Percentiles rank a stretch among this genome's conserved stretches.
phyloP scores from a whole-genome alignment of 2,329 filamentous ascomycete genomes.

The Neofusicoccum parvum region DNA sequence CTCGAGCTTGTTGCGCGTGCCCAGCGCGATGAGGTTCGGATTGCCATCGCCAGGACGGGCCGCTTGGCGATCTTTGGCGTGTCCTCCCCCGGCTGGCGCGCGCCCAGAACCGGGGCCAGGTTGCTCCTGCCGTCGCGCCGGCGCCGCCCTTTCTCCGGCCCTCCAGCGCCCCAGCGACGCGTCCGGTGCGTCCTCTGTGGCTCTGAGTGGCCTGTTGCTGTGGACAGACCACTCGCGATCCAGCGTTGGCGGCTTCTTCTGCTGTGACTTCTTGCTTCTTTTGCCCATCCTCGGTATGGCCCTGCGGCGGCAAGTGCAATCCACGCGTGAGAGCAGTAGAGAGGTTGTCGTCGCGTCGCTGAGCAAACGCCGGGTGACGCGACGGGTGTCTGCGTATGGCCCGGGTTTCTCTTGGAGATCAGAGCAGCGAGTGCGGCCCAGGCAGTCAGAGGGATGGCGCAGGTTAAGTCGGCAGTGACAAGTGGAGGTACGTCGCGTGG shows the following conservation, averaged over 20 bases:
- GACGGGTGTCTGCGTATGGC: not conserved
- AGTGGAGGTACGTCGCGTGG: not conserved
- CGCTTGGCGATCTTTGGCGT: not conserved
- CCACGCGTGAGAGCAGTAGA: not conserved
- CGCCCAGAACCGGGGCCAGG: not conserved
- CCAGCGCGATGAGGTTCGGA: constrained; percentile 18
- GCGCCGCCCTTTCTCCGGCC: constrained; percentile 1
- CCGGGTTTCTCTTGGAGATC: too few species aligned
- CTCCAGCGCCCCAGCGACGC: not conserved
- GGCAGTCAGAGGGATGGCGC: too few species aligned
- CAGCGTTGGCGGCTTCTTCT: not conserved
- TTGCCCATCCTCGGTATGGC: not conserved
- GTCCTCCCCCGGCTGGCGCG: not conserved
- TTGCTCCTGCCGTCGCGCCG: not conserved
- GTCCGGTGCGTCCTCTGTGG: not conserved
- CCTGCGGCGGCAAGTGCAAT: too few species aligned
- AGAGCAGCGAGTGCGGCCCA: too few species aligned
- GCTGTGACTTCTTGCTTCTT: not conserved
- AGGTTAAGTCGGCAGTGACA: too few species aligned
- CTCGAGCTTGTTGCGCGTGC: constrained; percentile 2
- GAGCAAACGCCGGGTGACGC: not conserved
- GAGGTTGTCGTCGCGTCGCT: not conserved
- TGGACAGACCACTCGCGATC: not conserved
- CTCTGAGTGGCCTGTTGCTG: not conserved
- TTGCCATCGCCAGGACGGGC: constrained; percentile 3